Base-by-base conservation (phyloP, 129 eudicot genomes). In the Heracleum sosnowskyi region DNA sequence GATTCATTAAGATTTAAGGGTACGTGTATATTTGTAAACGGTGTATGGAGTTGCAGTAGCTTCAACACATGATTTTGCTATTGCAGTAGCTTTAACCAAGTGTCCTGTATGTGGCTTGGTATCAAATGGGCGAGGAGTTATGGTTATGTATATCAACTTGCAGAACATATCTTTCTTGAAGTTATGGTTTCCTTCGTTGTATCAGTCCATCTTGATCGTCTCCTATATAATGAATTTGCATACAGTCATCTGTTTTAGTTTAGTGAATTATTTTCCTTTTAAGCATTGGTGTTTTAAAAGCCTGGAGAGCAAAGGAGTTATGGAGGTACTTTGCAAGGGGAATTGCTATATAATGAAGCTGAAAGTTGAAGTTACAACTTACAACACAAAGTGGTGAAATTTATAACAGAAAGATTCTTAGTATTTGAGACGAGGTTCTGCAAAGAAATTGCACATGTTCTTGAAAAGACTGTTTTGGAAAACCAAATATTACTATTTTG, bases 11-110 rank as follows among this genome's bases (percentile, higher is more conserved):
- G n/a, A n/a, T n/a, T n/a, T n/a, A n/a, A 66, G 24, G 2, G 72
- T 31, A 66, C 16, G 11, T 31, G 72, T 63, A 66, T 31, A 31
- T 13, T 31, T 66, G 17, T 29, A 4, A 66, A 33, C 40, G 10
- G 31, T 66, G 72, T 66, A 66, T 2, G 40, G 72, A 66, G 39
- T 66, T 66, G 72, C 68, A 60, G 68, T 31, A 66, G 72, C 70
- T 64, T 26, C 70, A 26, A 66, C 11, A 15, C 7, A 31, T 66
- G 24, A 28, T 13, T 64, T 66, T 66, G 71, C 39, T 31, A 31
- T 64, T 64, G 71, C 37, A 64, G 36, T 24, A 57, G 17, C 69
- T 62, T 18, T 2, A 18, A 57, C 4, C n/a, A 57, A n/a, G 29
- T 57, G 28, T 24, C n/a, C 31, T 57, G 31, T 57, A 5, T 11